Evolutionary conservation across 306 rosid species (phyloP), one percentile per base, ranked within the genome.

Genomic region (Comarum palustre): DNA sequence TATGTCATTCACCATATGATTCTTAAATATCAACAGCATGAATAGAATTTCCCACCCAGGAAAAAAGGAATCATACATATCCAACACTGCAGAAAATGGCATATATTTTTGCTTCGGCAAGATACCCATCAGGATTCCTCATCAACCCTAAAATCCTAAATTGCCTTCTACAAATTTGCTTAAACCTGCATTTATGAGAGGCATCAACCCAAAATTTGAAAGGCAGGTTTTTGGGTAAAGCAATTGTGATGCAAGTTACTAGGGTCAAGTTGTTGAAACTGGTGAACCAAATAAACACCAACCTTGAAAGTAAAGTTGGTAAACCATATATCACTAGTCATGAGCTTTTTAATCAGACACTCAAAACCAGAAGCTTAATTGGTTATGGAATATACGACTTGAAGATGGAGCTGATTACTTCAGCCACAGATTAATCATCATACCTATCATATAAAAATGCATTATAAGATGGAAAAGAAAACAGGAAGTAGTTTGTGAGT

Each of bases 241-340:
- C 20, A 48, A 48, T 12, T 52, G 11, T 52, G 29, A 8, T 20
- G 27, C 59, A 52, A 52, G 12, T 52, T 52, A 52, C 59, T 19
- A 54, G 4, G 25, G 39, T 29, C 65, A 60, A 61, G 43, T 61
- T 61, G 66, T 61, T 61, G 66, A 59, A 59, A 31, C 65, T 59
- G 65, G 65, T 59, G 65, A 32, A 41, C 66, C 66, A 12, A 61
- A 17, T 27, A 24, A 4, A 58, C 38, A 61, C 66, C 66, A 32
- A 32, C 66, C 12, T 32, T 7, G 1, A 7, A 17, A 61, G 13
- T 17, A 3, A 27, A 59, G 20, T 59, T 59, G 38, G 38, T 19
- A 32, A 62, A 62, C 45, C 14, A 31, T 61, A 31, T 61, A 60
- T 29, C 17, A 27, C 65, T 27, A 61, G 9, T 32, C 2, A 16